These are phyloP conservation scores for Lentinula sp. DNA, from an alignment of 768 basidiomycete species.

Conservation along the genomic window DNA sequence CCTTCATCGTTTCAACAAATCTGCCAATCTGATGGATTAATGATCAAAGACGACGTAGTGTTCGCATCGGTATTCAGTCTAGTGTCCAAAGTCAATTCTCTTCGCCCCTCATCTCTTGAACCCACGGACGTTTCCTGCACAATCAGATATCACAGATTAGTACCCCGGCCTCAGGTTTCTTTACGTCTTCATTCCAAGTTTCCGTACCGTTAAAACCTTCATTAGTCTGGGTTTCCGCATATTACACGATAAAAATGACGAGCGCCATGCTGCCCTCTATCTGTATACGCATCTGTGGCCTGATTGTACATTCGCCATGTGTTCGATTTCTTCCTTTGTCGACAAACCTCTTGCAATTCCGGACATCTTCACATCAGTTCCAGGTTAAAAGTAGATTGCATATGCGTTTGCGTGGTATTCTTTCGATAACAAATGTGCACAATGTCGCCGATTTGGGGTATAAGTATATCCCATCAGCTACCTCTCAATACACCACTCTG, in stretches of 20 bases:
- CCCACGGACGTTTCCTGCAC: too few species aligned
- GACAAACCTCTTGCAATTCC: constrained; percentile 70
- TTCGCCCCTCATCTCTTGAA: too few species aligned
- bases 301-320: constrained; percentile 78
- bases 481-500: too few species aligned
- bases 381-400: constrained; percentile 56
- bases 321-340: constrained; percentile 70
- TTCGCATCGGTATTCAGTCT: neutral
- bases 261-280: constrained; percentile 16
- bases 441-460: too few species aligned
- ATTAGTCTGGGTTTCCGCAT: neutral
- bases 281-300: constrained; percentile 47
- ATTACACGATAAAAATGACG: neutral
- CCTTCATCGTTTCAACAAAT: too few species aligned
- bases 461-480: too few species aligned
- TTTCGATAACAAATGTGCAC: constrained; percentile 74
- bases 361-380: constrained; percentile 38
- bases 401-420: constrained; percentile 63
- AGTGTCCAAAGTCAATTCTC: neutral
- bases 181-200: neutral
- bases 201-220: neutral
- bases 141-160: too few species aligned
- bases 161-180: too few species aligned
- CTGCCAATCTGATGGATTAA: too few species aligned
- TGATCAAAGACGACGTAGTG: too few species aligned